These are phyloP conservation scores for Schwanniomyces vanrijiae DNA, from an alignment of 805 yeast species.

Conservation along the genomic window DNA sequence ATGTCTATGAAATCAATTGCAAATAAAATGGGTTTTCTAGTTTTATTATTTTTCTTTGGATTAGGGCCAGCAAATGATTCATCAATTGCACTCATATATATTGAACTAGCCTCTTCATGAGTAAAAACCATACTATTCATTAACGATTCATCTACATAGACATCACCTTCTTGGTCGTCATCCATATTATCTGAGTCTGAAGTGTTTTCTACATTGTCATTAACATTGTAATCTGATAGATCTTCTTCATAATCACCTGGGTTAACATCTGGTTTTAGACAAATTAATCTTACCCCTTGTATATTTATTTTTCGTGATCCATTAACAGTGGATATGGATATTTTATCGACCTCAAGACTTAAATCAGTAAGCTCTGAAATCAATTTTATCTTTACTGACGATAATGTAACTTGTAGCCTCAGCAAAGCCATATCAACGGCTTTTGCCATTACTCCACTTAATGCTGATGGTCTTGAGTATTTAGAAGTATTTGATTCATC, in stretches of 20 bases:
- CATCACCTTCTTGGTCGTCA: constrained; percentile 26
- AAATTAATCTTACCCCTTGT: constrained; percentile 38
- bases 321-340: constrained; percentile 40
- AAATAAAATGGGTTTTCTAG: constrained; percentile 17
- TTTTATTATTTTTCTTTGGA: not conserved
- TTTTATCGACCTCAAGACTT: constrained; percentile 29
- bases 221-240: constrained; percentile 1
- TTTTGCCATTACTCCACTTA: constrained; percentile 57
- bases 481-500: constrained; percentile 9
- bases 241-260: constrained; percentile 21
- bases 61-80: constrained; percentile 30
- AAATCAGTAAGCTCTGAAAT: constrained; percentile 45
- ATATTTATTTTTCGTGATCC: constrained; percentile 45
- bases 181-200: constrained; percentile 4
- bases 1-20: constrained; percentile 37
- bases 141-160: constrained; percentile 44
- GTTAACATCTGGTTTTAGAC: constrained; percentile 40
- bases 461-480: constrained; percentile 33
- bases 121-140: constrained; percentile 64
- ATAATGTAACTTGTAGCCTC: constrained; percentile 52
- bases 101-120: constrained; percentile 65
- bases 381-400: constrained; percentile 47
- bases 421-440: constrained; percentile 70
- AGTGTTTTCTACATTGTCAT: constrained; percentile 1
- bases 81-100: constrained; percentile 82